phyloP scores from a whole-genome alignment of 2,329 filamentous ascomycete genomes.

The Rhexocercosporidium sp. region DNA sequence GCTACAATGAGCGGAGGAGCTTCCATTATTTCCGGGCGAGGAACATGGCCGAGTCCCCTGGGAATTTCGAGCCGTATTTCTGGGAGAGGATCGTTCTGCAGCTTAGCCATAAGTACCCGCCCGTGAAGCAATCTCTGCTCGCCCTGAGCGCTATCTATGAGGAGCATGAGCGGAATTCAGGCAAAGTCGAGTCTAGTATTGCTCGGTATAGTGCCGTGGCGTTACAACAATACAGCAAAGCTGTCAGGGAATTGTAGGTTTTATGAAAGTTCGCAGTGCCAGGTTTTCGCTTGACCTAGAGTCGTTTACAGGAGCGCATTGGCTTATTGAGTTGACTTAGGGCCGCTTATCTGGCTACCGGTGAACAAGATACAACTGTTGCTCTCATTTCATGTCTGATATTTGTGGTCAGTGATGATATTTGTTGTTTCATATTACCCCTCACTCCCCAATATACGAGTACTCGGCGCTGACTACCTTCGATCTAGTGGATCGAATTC shows the following conservation, averaged over 20 bases:
- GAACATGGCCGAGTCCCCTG: constrained; percentile 26
- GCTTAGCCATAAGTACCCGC: constrained; percentile 21
- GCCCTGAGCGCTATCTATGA: constrained; percentile 26
- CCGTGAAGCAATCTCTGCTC: constrained; percentile 19
- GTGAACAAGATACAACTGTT: constrained; percentile 17
- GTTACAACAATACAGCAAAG: constrained; percentile 25
- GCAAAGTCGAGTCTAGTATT: neutral
- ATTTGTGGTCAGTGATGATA: constrained; percentile 14
- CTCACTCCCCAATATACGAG: no score
- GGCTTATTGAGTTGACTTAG: neutral
- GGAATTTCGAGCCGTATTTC: constrained; percentile 30
- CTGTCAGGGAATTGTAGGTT: constrained; percentile 16
- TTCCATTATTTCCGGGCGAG: constrained; percentile 32
- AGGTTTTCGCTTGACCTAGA: no score
- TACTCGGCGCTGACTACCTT: neutral
- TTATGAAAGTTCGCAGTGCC: neutral
- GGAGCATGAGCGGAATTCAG: constrained; percentile 4
- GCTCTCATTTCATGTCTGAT: constrained; percentile 26
- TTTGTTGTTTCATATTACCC: no score
- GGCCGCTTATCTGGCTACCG: constrained; percentile 11
- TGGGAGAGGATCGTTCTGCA: constrained; percentile 25
- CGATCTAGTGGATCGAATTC: constrained; percentile 24
- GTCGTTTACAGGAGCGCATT: no score
- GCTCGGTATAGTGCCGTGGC: neutral
- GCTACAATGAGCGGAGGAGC: constrained; percentile 22